Evolutionary conservation across 2,329 filamentous ascomycete genomes (phyloP).

Genomic region (Penicillium rolfsii): DNA sequence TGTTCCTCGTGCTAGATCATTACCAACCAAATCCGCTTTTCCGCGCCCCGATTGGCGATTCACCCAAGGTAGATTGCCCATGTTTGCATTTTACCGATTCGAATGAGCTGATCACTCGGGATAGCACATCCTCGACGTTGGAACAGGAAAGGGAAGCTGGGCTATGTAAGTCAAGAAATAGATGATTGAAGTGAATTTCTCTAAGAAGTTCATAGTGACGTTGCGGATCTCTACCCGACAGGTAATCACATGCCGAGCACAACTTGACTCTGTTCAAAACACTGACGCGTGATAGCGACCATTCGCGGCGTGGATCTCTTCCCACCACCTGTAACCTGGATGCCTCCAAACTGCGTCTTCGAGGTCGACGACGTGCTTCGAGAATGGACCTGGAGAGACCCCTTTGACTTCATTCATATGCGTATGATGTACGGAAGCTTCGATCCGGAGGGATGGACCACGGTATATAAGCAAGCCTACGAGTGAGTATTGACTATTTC

Average conservation of each 20-base stretch:
- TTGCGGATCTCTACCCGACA: conserved; percentile 15
- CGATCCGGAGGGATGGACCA: conserved; percentile 12
- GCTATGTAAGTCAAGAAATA: conserved; percentile 13
- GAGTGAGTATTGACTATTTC: conserved; percentile 8
- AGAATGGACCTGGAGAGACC: conserved; percentile 24
- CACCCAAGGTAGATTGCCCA: conserved; percentile 10
- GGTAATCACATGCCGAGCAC: conserved; percentile 7
- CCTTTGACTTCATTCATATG: conserved; percentile 29
- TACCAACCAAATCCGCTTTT: conserved; percentile 15
- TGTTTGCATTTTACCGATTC: not conserved
- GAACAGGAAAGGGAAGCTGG: conserved; percentile 18
- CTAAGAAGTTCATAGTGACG: conserved; percentile 10
- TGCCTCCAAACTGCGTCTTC: conserved; percentile 31
- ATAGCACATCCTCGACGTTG: conserved; percentile 21
- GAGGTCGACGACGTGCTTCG: conserved; percentile 29
- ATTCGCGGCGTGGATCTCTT: conserved; percentile 30
- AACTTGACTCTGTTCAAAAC: not conserved
- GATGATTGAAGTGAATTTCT: not conserved
- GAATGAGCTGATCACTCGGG: not conserved
- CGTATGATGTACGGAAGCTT: conserved; percentile 19
- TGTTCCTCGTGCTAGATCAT: conserved; percentile 20
- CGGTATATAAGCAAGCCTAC: conserved; percentile 16
- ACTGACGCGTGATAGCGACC: conserved; percentile 13
- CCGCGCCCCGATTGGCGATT: conserved; percentile 14
- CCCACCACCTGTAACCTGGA: conserved; percentile 23